phyloP scores from a whole-genome alignment of 495 filamentous ascomycete genomes.

The Penicillium cinerascens region DNA sequence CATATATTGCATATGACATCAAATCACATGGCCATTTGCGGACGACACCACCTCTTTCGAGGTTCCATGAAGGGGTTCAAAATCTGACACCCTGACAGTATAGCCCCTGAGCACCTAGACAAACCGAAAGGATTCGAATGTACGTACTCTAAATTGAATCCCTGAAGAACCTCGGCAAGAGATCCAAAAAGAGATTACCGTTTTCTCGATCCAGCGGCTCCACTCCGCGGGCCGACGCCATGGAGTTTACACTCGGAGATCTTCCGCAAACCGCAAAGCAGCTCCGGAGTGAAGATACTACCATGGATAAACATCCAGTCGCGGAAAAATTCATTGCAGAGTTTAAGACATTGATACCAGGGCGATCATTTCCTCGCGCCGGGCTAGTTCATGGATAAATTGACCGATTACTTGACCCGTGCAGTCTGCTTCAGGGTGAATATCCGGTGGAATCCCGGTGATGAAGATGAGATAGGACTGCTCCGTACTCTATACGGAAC shows the following conservation, averaged over 20 bases:
- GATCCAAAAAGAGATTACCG: slow-evolving; percentile 1
- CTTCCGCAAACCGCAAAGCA: slow-evolving; percentile 12
- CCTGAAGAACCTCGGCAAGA: background rate
- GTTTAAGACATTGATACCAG: background rate
- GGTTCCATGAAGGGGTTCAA: background rate
- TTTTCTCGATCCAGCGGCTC: slow-evolving; percentile 5
- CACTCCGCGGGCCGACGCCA: slow-evolving; percentile 7
- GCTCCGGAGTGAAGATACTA: background rate
- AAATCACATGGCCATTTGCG: background rate
- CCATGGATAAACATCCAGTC: slow-evolving; percentile 6
- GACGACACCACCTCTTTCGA: background rate
- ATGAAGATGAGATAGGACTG: slow-evolving; percentile 19
- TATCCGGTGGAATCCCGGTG: slow-evolving; percentile 16
- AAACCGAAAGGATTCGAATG: background rate
- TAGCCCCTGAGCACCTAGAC: background rate
- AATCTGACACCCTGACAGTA: background rate
- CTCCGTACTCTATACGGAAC: slow-evolving; percentile 23
- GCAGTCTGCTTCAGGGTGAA: background rate
- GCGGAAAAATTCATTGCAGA: slow-evolving; percentile 13
- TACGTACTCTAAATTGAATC: background rate
- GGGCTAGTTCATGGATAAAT: too few species aligned
- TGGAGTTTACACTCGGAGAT: slow-evolving; percentile 13
- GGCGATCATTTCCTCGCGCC: slow-evolving; percentile 4
- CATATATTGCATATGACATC: background rate
- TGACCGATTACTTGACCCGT: too few species aligned